These are phyloP conservation scores for Aegilops speltoides DNA, from an alignment of 176 grass and related monocot genomes.

Conservation along the genomic window DNA sequence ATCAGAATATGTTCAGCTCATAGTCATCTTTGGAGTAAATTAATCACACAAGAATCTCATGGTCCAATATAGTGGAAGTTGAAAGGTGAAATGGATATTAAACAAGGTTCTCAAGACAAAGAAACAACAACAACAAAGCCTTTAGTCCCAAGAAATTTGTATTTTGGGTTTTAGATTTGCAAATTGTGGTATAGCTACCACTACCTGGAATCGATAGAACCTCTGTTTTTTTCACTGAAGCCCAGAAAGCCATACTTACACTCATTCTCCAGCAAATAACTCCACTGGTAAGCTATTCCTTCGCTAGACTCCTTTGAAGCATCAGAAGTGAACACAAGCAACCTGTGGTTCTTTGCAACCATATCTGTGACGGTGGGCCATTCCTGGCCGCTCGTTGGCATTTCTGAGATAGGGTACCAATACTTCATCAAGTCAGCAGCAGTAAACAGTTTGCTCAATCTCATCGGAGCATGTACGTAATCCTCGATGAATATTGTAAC, in stretches of 20 bases:
- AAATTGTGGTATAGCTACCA: background rate
- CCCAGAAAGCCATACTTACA: slow-evolving; percentile 45
- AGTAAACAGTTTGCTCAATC: slow-evolving; percentile 78
- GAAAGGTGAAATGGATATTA: background rate
- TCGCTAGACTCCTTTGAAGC: slow-evolving; percentile 84
- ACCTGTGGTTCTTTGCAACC: slow-evolving; percentile 68
- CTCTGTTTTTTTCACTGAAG: background rate
- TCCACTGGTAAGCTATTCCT: slow-evolving; percentile 95
- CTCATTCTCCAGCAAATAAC: slow-evolving; percentile 91
- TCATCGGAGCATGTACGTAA: slow-evolving; percentile 75
- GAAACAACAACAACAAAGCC: background rate
- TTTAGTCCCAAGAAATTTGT: background rate
- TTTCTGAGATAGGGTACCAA: slow-evolving; percentile 81
- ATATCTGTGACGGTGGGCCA: slow-evolving; percentile 91
- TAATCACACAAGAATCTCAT: background rate
- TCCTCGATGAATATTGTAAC: slow-evolving; percentile 96
- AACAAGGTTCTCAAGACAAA: background rate
- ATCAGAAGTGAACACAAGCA: slow-evolving; percentile 92
- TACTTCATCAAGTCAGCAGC: slow-evolving; percentile 82
- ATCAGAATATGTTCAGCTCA: background rate
- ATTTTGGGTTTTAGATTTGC: background rate
- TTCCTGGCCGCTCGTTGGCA: slow-evolving; percentile 77
- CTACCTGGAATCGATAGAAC: background rate
- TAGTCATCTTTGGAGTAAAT: slow-evolving; percentile 17
- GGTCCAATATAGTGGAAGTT: background rate